A percentile compares a stretch with the other conserved stretches of the same genome.
These are phyloP conservation scores for Macrophomina pseudophaseolina DNA, from an alignment of 2,329 filamentous ascomycete species.

Conservation along the genomic window DNA sequence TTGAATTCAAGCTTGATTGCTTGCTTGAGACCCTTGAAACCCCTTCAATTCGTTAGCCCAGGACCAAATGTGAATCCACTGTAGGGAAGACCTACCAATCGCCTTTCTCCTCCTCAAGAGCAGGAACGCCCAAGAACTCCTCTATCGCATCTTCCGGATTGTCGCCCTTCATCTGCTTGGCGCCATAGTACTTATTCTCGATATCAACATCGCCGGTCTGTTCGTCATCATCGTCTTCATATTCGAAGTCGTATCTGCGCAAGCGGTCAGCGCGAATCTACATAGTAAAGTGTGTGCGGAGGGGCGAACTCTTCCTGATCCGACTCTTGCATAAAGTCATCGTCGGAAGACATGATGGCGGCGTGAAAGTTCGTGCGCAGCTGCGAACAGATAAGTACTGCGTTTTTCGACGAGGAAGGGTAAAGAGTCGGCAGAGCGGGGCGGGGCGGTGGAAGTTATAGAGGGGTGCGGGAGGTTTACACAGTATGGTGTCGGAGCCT, in stretches of 20 bases:
- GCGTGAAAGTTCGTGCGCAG: neutral
- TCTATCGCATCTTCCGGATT: constrained; percentile 87
- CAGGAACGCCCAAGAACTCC: constrained; percentile 88
- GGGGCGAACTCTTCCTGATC: constrained; percentile 71
- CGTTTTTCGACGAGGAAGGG: no score
- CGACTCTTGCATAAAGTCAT: constrained; percentile 93
- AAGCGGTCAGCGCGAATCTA: constrained; percentile 34
- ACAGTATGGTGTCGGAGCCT: no score
- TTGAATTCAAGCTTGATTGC: constrained; percentile 97
- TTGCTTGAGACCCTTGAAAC: constrained; percentile 97
- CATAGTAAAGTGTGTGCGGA: neutral
- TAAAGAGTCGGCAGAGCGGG: no score
- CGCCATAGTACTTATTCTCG: constrained; percentile 99
- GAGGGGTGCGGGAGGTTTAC: no score
- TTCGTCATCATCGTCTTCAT: constrained; percentile 91
- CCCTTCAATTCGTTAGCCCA: constrained; percentile 51
- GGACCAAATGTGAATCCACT: neutral
- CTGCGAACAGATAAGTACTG: neutral
- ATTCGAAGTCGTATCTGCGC: constrained; percentile 88
- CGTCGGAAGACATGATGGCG: constrained; percentile 74
- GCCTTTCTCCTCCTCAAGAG: constrained; percentile 85
- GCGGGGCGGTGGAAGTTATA: no score
- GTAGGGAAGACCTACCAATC: constrained; percentile 70
- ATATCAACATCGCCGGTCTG: constrained; percentile 89
- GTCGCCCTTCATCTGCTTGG: constrained; percentile 90